A percentile compares a stretch with the other conserved stretches of the same genome.
Conservation (phyloP, 495 filamentous ascomycete species). For the Aspergillus indologenus region DNA sequence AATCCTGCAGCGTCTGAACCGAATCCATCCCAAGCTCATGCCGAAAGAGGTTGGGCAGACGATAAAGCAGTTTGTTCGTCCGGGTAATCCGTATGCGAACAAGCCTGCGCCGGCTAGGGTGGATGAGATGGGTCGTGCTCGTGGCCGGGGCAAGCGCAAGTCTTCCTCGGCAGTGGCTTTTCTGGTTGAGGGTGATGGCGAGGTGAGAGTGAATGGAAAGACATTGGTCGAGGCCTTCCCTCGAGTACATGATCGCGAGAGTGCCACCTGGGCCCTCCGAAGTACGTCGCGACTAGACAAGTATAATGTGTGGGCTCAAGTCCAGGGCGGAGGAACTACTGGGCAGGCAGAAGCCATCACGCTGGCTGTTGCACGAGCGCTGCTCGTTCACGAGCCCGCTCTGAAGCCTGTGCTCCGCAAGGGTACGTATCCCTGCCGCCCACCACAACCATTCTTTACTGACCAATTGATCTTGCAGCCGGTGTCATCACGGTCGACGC, state of each 20-base stretch:
- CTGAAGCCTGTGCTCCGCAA: slow-evolving; percentile 83
- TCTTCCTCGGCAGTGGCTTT: slow-evolving; percentile 75
- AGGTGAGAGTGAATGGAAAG: slow-evolving; percentile 87
- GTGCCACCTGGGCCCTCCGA: slow-evolving; percentile 85
- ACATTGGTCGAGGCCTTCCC: slow-evolving; percentile 73
- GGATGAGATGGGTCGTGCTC: slow-evolving; percentile 71
- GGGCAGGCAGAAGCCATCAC: slow-evolving; percentile 96
- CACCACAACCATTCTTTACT: slow-evolving; percentile 14
- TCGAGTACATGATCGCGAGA: slow-evolving; percentile 90
- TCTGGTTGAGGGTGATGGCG: slow-evolving; percentile 86
- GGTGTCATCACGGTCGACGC: slow-evolving; percentile 90
- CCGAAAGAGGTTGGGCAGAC: slow-evolving; percentile 63
- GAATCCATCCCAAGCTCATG: slow-evolving; percentile 76
- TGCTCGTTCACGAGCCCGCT: slow-evolving; percentile 85
- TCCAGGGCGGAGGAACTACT: slow-evolving; percentile 82
- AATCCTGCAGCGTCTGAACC: slow-evolving; percentile 75
- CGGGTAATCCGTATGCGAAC: slow-evolving; percentile 66
- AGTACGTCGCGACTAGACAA: slow-evolving; percentile 82
- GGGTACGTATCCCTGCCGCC: slow-evolving; percentile 62
- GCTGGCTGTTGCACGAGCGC: slow-evolving; percentile 81
- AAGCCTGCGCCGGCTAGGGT: slow-evolving; percentile 53
- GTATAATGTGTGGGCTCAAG: slow-evolving; percentile 92
- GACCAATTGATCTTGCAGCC: slow-evolving; percentile 51
- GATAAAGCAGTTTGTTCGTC: slow-evolving; percentile 67
- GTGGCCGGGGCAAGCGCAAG: slow-evolving; percentile 82